A percentile compares a stretch with the other conserved stretches of the same genome.
Conservation (phyloP, 225 moss, liverwort and hornwort species). For the Takakia lepidozioides region DNA sequence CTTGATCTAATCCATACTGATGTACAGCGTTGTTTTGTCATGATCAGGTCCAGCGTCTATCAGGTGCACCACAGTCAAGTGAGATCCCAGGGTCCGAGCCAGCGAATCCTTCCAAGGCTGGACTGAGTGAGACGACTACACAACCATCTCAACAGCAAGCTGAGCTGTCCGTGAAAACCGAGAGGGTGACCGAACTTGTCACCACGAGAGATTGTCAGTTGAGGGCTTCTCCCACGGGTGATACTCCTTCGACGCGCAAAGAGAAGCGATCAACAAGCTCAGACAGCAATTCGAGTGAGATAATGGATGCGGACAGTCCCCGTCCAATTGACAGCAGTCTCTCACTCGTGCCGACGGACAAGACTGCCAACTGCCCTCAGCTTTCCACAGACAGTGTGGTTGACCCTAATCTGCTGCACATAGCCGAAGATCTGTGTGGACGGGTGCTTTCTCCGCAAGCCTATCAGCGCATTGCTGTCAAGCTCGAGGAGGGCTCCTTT, state of each 20-base stretch:
- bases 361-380: conserved; percentile 9
- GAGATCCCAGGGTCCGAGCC: conserved; percentile 11
- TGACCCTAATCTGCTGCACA: conserved; percentile 14
- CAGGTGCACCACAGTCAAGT: conserved; percentile 13
- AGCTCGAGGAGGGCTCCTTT: conserved; percentile 23
- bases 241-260: conserved; percentile 2
- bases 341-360: conserved; percentile 7
- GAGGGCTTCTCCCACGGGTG: conserved; percentile 17
- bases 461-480: conserved; percentile 12
- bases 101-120: conserved; percentile 18
- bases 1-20: neutral
- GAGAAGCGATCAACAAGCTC: conserved; percentile 52
- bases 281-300: conserved; percentile 70
- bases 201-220: conserved; percentile 7
- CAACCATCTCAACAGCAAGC: conserved; percentile 1
- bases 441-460: neutral
- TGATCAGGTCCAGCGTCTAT: conserved; percentile 28
- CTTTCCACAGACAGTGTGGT: conserved; percentile 24
- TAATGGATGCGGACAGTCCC: conserved; percentile 74
- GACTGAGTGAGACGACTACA: conserved; percentile 16
- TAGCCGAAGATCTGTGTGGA: conserved; percentile 6
- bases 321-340: conserved; percentile 43
- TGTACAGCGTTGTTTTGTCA: neutral
- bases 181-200: neutral
- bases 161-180: conserved; percentile 1